Conservation (phyloP, 2,329 filamentous ascomycete species). For the Aspergillus fischeri region DNA sequence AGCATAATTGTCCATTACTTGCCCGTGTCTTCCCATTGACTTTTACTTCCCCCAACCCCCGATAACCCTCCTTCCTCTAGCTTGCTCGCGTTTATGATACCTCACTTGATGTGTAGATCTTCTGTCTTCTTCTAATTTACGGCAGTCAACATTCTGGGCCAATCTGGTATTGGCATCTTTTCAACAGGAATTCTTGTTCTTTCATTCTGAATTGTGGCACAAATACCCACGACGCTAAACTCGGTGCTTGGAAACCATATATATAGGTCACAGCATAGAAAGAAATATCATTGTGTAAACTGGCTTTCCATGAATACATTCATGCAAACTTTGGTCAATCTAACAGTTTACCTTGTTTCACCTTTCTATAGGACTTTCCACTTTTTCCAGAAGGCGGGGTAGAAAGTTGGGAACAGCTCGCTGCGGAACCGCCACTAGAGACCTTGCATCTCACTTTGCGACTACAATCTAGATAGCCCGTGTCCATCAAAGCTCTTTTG, state of each 20-base stretch:
- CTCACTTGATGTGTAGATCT: slow-evolving; percentile 9
- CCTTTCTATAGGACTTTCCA: not conserved
- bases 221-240: not conserved
- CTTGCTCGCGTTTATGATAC: slow-evolving; percentile 14
- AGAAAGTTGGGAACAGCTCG: not conserved
- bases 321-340: not conserved
- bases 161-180: slow-evolving; percentile 14
- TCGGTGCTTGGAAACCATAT: not conserved
- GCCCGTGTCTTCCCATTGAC: not conserved
- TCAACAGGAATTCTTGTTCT: not conserved
- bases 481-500: too few species aligned
- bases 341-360: not conserved
- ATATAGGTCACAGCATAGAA: not conserved
- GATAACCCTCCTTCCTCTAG: not conserved
- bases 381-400: not conserved
- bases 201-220: not conserved
- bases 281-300: not conserved
- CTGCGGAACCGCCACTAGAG: not conserved
- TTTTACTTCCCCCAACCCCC: not conserved
- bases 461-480: not conserved
- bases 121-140: slow-evolving; percentile 5
- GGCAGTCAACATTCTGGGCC: slow-evolving; percentile 5
- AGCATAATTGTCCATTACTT: slow-evolving; percentile 3
- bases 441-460: not conserved
- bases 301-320: not conserved